Evolutionary conservation across 345 rosid species (phyloP), one percentile per base, ranked within the genome.

Genomic region (Geranium rotundifolium): DNA sequence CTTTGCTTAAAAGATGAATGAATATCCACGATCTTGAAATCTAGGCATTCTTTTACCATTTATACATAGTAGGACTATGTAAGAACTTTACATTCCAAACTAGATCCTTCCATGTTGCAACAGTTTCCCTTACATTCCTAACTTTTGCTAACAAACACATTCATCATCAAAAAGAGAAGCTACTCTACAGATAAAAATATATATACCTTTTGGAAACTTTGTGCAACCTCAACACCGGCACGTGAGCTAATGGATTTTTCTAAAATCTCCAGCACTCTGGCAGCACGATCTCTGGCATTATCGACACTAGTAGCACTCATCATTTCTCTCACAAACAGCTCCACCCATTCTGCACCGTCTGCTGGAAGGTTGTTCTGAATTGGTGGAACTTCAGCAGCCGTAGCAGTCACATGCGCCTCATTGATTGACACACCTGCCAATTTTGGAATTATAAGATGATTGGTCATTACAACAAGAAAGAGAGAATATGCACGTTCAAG

Each of bases 341-440:
- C 83, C 72, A 91, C 91, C 98, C 96, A 89, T 57, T 79, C 83
- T 46, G 85, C 82, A 70, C 87, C 96, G 62, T 73, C 69, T 6
- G 57, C 68, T 17, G 87, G 85, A 63, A 72, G 66, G 63, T 74
- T 73, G 63, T 59, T 65, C 2, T 68, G 58, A 19, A 71, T 64
- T 6, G 64, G 19, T 41, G 61, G 62, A 67, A 62, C 34, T 20
- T 30, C 74, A 58, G 69, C 56, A 68, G 73, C 4, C 8, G 41
- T 8, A 34, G 41, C 41, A 34, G 55, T 65, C 18, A 61, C 65
- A 69, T 63, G 67, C 67, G 59, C 76, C 60, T 69, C 65, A 57
- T 16, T 46, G 57, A 73, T 54, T 23, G 69, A 66, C 19, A 29
- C 54, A 37, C 65, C 79, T 74, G 69, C 69, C 62, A 37, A 41